Evolutionary conservation across 176 grass and related monocot genomes (phyloP).

Genomic region (Rhipidocladum racemiflorum): DNA sequence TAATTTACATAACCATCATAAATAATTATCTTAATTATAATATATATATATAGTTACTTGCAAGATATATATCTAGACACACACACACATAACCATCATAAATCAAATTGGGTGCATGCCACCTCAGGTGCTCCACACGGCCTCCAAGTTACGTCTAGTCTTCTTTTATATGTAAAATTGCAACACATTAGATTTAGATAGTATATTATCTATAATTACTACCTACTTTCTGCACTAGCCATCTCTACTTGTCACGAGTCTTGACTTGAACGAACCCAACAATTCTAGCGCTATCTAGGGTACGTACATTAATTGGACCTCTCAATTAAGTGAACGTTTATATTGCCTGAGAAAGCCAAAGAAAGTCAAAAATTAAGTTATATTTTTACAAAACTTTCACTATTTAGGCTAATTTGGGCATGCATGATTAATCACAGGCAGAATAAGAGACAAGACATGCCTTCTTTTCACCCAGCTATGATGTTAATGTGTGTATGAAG

Average conservation of each 20-base stretch:
- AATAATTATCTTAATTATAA: not conserved
- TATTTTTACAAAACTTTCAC: not conserved
- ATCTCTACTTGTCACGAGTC: not conserved
- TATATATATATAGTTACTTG: no score
- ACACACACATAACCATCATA: no score
- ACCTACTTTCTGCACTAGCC: slow-evolving; percentile 20
- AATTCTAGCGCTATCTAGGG: not conserved
- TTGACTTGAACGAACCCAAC: not conserved
- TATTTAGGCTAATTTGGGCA: not conserved
- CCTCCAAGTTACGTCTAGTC: not conserved
- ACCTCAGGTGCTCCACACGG: slow-evolving; percentile 7
- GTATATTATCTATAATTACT: slow-evolving; percentile 9
- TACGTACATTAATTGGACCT: not conserved
- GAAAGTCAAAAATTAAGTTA: not conserved
- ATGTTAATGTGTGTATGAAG: not conserved
- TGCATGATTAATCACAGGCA: not conserved
- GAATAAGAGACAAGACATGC: not conserved
- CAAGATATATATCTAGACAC: no score
- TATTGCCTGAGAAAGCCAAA: not conserved
- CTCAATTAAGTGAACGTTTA: not conserved
- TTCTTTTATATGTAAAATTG: not conserved
- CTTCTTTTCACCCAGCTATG: not conserved
- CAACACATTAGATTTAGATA: not conserved
- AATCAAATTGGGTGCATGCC: slow-evolving; percentile 11
- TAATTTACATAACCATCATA: not conserved